A percentile compares a stretch with the other conserved stretches of the same genome.
phyloP scores from a whole-genome alignment of 2,329 filamentous ascomycete species.

The Fusarium verrucosum region DNA sequence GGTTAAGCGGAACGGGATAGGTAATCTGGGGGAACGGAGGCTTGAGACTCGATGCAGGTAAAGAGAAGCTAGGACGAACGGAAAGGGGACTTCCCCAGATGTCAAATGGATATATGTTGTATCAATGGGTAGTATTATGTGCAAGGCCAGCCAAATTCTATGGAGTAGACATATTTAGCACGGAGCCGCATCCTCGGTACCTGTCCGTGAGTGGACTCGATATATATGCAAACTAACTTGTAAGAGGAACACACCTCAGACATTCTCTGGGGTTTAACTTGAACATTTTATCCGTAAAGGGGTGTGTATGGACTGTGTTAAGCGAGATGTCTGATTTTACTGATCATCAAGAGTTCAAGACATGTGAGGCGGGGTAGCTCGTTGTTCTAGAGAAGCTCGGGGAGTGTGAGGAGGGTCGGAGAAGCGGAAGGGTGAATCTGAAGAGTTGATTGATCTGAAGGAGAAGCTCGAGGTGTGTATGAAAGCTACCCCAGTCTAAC shows the following conservation, averaged over 20 bases:
- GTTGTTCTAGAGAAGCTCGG: slow-evolving; percentile 5
- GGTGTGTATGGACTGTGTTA: not conserved
- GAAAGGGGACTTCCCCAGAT: slow-evolving; percentile 29
- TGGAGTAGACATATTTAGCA: slow-evolving; percentile 23
- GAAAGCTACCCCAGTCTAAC: slow-evolving; percentile 9
- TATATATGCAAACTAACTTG: too few species aligned
- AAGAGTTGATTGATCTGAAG: not conserved
- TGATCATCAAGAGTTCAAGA: slow-evolving; percentile 8
- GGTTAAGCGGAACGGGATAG: slow-evolving; percentile 8
- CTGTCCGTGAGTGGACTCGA: slow-evolving; percentile 38
- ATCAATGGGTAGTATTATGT: not conserved
- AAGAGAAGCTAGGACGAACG: slow-evolving; percentile 41
- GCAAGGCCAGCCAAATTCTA: slow-evolving; percentile 7
- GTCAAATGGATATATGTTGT: slow-evolving; percentile 8
- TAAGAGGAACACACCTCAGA: slow-evolving; percentile 17
- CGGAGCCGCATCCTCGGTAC: slow-evolving; percentile 41
- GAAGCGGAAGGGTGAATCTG: slow-evolving; percentile 23
- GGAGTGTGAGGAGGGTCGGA: slow-evolving; percentile 19
- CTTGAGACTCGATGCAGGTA: slow-evolving; percentile 6
- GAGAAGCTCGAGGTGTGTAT: slow-evolving; percentile 19
- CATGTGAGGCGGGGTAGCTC: slow-evolving; percentile 32
- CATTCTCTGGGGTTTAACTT: slow-evolving; percentile 6
- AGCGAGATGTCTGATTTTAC: slow-evolving; percentile 6
- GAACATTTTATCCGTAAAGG: slow-evolving; percentile 12
- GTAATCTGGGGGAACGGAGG: slow-evolving; percentile 39